These are phyloP conservation scores for Trichoderma sp. DNA, from an alignment of 2,329 filamentous ascomycete genomes.

Conservation along the genomic window DNA sequence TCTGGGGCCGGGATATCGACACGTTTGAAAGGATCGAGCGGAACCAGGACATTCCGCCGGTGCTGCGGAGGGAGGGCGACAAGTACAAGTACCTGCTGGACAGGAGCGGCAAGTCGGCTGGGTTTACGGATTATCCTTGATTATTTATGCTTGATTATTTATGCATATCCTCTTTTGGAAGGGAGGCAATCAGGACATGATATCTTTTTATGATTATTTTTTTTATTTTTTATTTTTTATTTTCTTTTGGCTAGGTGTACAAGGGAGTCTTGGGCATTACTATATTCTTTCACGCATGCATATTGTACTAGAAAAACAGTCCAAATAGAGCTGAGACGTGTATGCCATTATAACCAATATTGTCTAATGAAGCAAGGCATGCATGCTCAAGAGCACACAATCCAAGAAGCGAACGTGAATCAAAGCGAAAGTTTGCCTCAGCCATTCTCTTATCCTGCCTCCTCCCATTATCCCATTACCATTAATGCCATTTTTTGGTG, in stretches of 20 bases:
- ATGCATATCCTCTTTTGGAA: neutral
- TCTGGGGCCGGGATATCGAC: conserved; percentile 52
- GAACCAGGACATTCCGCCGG: conserved; percentile 53
- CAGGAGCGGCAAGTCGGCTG: conserved; percentile 46
- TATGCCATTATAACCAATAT: neutral
- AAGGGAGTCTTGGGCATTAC: neutral
- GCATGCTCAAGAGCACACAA: neutral
- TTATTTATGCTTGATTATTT: neutral
- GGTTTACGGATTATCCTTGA: conserved; percentile 47
- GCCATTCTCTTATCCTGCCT: neutral
- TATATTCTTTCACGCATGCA: neutral
- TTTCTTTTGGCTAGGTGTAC: neutral
- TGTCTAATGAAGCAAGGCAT: neutral
- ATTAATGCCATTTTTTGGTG: neutral
- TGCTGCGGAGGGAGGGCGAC: conserved; percentile 40
- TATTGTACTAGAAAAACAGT: neutral
- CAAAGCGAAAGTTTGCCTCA: neutral
- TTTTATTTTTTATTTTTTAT: neutral
- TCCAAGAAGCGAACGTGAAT: neutral
- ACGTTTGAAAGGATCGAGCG: conserved; percentile 48
- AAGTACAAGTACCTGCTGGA: conserved; percentile 47
- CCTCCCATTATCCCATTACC: neutral
- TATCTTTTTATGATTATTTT: neutral
- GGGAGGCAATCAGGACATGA: neutral
- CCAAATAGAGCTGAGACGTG: neutral